phyloP scores from a whole-genome alignment of 75 land plant species.

The Pinus taeda region DNA sequence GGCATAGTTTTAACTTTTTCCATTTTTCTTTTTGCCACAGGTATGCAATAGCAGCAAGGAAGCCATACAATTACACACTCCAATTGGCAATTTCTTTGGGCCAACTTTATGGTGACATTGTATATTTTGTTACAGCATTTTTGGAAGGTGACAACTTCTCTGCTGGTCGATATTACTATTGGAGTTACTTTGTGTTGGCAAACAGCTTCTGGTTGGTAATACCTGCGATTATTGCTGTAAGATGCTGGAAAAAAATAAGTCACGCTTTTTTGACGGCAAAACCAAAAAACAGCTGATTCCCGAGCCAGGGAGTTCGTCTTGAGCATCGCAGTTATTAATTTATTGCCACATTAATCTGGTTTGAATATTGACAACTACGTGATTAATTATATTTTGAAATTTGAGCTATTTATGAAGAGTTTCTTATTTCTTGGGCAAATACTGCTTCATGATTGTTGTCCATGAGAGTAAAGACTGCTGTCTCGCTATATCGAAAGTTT shows the following conservation, averaged over 20 bases:
- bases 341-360: neutral
- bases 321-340: neutral
- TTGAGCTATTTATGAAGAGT: neutral
- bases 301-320: neutral
- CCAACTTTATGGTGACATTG: constrained; percentile 74
- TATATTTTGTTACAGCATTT: constrained; percentile 58
- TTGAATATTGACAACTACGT: neutral
- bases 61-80: constrained; percentile 68
- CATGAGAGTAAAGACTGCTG: neutral
- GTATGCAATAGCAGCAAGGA: constrained; percentile 72
- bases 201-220: constrained; percentile 75
- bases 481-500: neutral
- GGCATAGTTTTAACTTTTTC: neutral
- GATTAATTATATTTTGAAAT: neutral
- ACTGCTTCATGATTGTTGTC: neutral
- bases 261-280: constrained; percentile 36
- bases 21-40: constrained; percentile 27
- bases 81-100: constrained; percentile 69
- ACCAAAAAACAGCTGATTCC: neutral
- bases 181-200: constrained; percentile 67
- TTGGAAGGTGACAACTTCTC: constrained; percentile 73
- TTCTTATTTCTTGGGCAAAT: constrained; percentile 7
- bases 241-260: constrained; percentile 75
- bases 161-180: constrained; percentile 50
- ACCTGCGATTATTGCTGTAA: constrained; percentile 51